These are phyloP conservation scores for Plantago lanceolata DNA, from an alignment of 305 asterid species.

Conservation along the genomic window DNA sequence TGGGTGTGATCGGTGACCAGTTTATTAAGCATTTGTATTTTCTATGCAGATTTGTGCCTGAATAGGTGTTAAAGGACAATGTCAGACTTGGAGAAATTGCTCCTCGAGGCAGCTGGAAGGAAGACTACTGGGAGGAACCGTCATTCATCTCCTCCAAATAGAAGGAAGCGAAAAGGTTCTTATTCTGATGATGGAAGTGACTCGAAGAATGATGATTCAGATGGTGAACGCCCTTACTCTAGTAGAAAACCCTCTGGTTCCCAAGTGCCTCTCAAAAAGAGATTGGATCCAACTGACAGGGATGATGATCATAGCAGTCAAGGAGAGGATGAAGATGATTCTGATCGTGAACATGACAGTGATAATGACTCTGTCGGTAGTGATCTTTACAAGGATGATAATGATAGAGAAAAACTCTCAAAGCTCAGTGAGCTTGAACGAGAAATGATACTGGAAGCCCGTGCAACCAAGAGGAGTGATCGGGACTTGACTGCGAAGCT, in stretches of 20 bases:
- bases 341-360: conserved; percentile 59
- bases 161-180: conserved; percentile 50
- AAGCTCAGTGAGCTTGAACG: conserved; percentile 83
- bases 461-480: conserved; percentile 88
- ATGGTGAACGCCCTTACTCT: conserved; percentile 66
- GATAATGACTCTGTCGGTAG: conserved; percentile 95
- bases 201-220: conserved; percentile 77
- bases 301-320: conserved; percentile 67
- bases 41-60: conserved; percentile 19
- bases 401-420: conserved; percentile 79
- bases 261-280: conserved; percentile 85
- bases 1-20: neutral
- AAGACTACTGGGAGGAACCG: conserved; percentile 61
- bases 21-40: neutral
- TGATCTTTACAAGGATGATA: conserved; percentile 86
- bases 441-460: conserved; percentile 76
- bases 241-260: conserved; percentile 69
- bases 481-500: conserved; percentile 68
- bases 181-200: conserved; percentile 82
- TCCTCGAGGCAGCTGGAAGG: conserved; percentile 92
- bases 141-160: conserved; percentile 61
- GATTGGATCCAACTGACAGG: conserved; percentile 70
- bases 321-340: conserved; percentile 59
- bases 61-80: conserved; percentile 34
- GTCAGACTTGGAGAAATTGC: conserved; percentile 80